These are phyloP conservation scores for Tricholoma furcatifolium DNA, from an alignment of 768 basidiomycete species.

Conservation along the genomic window DNA sequence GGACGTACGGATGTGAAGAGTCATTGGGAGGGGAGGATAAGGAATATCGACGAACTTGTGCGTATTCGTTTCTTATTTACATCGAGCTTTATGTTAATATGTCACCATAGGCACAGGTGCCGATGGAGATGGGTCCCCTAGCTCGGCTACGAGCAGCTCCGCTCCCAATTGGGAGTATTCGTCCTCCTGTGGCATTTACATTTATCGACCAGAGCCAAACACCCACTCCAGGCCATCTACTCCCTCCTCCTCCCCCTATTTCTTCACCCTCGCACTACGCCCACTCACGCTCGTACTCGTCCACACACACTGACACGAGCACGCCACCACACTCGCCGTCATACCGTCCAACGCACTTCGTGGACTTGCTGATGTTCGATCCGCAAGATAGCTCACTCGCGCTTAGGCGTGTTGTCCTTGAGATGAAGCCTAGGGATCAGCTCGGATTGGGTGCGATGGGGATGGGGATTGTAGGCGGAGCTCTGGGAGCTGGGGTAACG, in stretches of 20 bases:
- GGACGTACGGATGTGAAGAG: constrained; percentile 62
- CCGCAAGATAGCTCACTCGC: constrained; percentile 53
- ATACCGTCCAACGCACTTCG: constrained; percentile 45
- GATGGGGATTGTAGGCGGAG: constrained; percentile 19
- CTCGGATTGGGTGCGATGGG: constrained; percentile 12
- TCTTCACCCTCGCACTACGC: constrained; percentile 8
- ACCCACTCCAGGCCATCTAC: constrained; percentile 38
- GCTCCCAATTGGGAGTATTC: constrained; percentile 15
- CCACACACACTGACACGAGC: constrained; percentile 22
- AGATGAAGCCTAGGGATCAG: constrained; percentile 29
- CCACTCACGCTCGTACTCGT: constrained; percentile 17
- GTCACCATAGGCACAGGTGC: constrained; percentile 43
- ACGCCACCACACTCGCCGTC: constrained; percentile 24
- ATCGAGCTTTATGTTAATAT: too few species aligned
- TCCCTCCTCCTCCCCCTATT: constrained; percentile 20
- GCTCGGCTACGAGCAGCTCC: constrained; percentile 46
- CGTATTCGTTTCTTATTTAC: constrained; percentile 21
- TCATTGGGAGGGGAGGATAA: constrained; percentile 57
- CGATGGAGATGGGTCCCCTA: constrained; percentile 55
- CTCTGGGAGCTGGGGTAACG: constrained; percentile 41
- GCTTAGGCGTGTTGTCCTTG: constrained; percentile 51
- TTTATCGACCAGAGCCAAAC: constrained; percentile 45
- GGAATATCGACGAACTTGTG: constrained; percentile 51
- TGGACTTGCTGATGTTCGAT: constrained; percentile 71
- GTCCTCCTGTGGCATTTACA: constrained; percentile 51